Conservation (phyloP, 2,329 filamentous ascomycete species). For the Lasiodiplodia theobromae region DNA sequence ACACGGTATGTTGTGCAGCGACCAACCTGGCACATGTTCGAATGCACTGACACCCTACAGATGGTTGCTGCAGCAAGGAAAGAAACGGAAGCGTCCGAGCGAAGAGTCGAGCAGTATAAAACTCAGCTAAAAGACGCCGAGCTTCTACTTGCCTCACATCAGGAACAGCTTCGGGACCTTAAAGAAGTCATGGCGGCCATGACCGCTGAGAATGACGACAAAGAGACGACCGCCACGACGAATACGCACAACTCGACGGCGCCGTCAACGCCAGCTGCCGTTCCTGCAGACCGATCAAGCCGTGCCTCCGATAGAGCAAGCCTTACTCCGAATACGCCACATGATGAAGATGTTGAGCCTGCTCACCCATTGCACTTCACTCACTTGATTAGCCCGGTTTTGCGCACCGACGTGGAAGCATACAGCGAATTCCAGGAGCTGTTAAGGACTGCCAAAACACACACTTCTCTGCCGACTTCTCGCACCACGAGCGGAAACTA, state of each 20-base stretch:
- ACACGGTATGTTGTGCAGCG: conserved; percentile 65
- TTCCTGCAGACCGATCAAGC: conserved; percentile 62
- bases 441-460: conserved; percentile 65
- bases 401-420: conserved; percentile 79
- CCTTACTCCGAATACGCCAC: conserved; percentile 52
- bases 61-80: conserved; percentile 93
- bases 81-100: conserved; percentile 80
- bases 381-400: conserved; percentile 81
- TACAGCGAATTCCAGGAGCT: conserved; percentile 88
- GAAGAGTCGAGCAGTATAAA: conserved; percentile 86
- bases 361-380: conserved; percentile 76
- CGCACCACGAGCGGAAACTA: conserved; percentile 77
- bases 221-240: conserved; percentile 59
- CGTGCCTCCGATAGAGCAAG: conserved; percentile 68
- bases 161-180: conserved; percentile 89
- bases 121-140: conserved; percentile 88
- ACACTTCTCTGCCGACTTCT: conserved; percentile 65
- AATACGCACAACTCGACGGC: conserved; percentile 70
- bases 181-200: conserved; percentile 93
- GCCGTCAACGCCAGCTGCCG: conserved; percentile 79
- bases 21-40: not conserved
- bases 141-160: conserved; percentile 82
- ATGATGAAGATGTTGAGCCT: conserved; percentile 62
- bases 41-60: conserved; percentile 46
- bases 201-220: conserved; percentile 75